phyloP scores from a whole-genome alignment of 768 basidiomycete species.

The Mycena vitilis region DNA sequence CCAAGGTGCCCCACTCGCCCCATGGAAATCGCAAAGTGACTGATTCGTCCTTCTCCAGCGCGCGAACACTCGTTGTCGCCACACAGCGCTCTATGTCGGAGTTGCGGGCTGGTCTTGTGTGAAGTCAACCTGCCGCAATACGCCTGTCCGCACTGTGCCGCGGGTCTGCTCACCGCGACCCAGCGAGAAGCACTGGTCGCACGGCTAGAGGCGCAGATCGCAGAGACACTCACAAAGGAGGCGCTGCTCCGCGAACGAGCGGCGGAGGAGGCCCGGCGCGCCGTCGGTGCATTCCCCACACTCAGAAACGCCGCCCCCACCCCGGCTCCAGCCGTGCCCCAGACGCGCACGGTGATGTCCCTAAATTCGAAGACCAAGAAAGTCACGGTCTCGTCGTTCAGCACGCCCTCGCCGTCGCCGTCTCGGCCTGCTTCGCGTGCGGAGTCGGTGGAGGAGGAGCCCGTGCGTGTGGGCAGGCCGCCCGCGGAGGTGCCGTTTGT shows the following conservation, averaged over 20 bases:
- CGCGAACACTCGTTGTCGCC: constrained; percentile 67
- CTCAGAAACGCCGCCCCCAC: constrained; percentile 45
- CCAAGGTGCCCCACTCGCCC: constrained; percentile 55
- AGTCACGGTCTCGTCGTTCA: constrained; percentile 65
- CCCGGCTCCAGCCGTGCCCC: constrained; percentile 41
- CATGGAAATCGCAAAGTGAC: background rate
- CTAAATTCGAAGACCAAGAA: constrained; percentile 63
- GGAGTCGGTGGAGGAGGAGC: constrained; percentile 49
- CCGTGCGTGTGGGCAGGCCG: constrained; percentile 54
- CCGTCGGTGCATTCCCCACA: constrained; percentile 72
- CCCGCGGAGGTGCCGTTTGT: constrained; percentile 48
- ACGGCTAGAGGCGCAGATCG: constrained; percentile 58
- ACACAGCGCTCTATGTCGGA: constrained; percentile 64
- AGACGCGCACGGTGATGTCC: constrained; percentile 71
- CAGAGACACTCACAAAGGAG: constrained; percentile 58
- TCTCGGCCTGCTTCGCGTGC: constrained; percentile 50
- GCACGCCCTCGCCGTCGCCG: constrained; percentile 46
- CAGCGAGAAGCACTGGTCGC: constrained; percentile 51
- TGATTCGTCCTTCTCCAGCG: constrained; percentile 49
- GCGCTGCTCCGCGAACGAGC: constrained; percentile 59
- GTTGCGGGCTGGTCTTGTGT: constrained; percentile 76
- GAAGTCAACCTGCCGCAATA: constrained; percentile 63
- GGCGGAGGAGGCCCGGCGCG: constrained; percentile 59
- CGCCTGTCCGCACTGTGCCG: constrained; percentile 66
- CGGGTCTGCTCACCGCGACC: constrained; percentile 49